These are phyloP conservation scores for Penicillium sp. DNA, from an alignment of 2,329 filamentous ascomycete species.

Conservation along the genomic window DNA sequence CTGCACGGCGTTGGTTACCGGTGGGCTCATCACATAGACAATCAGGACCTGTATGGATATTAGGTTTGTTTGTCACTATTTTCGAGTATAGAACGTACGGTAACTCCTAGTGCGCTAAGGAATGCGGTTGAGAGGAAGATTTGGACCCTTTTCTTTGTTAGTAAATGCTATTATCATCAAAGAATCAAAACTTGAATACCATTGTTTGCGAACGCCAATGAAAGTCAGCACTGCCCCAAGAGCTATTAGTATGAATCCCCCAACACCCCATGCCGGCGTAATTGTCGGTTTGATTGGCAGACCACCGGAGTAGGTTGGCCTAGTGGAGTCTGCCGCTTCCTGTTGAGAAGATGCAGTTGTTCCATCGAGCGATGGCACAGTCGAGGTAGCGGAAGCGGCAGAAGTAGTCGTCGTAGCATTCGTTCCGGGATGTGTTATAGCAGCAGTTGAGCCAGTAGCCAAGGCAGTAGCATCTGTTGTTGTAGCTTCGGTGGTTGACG, in stretches of 20 bases:
- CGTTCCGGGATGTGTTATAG: neutral
- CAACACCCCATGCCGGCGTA: conserved; percentile 77
- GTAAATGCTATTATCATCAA: neutral
- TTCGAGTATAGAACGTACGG: conserved; percentile 43
- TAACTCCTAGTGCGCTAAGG: conserved; percentile 68
- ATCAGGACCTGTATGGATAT: conserved; percentile 61
- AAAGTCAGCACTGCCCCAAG: conserved; percentile 70
- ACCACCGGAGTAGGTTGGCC: conserved; percentile 26
- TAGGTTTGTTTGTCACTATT: neutral
- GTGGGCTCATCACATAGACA: conserved; percentile 80
- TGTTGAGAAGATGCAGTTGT: conserved; percentile 11
- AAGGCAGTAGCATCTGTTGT: conserved; percentile 10
- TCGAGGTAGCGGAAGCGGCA: conserved; percentile 18
- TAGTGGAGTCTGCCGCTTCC: conserved; percentile 15
- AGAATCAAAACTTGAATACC: conserved; percentile 37
- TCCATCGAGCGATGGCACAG: conserved; percentile 27
- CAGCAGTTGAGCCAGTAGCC: neutral
- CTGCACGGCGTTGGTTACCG: conserved; percentile 71
- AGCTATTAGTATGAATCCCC: conserved; percentile 71
- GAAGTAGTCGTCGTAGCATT: conserved; percentile 13
- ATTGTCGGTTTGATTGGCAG: conserved; percentile 72
- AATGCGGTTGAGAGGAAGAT: conserved; percentile 78
- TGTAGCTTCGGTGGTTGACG: conserved; percentile 9
- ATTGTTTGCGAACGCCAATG: conserved; percentile 78
- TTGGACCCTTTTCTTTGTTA: conserved; percentile 54